Conservation (phyloP, 2,329 filamentous ascomycete species). For the Colletotrichum sp. region DNA sequence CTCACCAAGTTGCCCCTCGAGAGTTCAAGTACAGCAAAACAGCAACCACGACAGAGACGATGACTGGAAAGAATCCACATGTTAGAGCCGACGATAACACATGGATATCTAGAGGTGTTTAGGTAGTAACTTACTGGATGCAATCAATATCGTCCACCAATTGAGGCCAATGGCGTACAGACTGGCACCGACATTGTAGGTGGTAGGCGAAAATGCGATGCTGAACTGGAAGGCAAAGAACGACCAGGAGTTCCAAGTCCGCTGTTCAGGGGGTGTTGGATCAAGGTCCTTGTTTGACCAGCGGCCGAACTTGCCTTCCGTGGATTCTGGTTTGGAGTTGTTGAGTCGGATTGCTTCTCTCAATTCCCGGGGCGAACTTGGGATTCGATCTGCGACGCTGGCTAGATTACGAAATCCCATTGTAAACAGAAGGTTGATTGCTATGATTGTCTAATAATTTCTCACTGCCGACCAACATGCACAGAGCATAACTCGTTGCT, state of each 20-base stretch:
- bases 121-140: not conserved
- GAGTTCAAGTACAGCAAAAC: not conserved
- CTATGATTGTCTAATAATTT: not conserved
- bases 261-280: not conserved
- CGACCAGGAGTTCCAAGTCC: not conserved
- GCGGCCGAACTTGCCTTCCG: not conserved
- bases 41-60: not conserved
- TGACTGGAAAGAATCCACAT: not conserved
- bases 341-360: not conserved
- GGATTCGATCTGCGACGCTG: not conserved
- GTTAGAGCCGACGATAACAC: not conserved
- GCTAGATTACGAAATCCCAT: not conserved
- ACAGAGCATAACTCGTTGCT: not conserved
- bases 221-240: not conserved
- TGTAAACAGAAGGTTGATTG: not conserved
- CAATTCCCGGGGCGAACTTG: not conserved
- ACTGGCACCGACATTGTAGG: slow-evolving; percentile 1
- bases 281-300: slow-evolving; percentile 3
- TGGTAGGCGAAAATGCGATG: not conserved
- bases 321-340: not conserved
- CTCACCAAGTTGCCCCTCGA: not conserved
- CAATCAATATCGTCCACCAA: slow-evolving; percentile 1
- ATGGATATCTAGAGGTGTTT: not conserved
- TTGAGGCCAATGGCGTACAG: slow-evolving; percentile 7
- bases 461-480: not conserved